phyloP scores from a whole-genome alignment of 306 rosid species.

The Biancaea sappan region DNA sequence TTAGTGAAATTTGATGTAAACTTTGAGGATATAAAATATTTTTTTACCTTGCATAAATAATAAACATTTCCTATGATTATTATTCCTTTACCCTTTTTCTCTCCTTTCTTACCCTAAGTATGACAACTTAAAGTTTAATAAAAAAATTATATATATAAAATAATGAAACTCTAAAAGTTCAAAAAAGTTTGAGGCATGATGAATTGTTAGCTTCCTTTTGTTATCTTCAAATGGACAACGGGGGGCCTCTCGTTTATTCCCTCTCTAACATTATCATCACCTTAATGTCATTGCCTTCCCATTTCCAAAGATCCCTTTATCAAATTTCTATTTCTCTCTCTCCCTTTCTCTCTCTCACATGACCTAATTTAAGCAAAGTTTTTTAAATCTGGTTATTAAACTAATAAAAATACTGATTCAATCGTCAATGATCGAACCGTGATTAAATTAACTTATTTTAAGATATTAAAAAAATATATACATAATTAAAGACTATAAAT shows the following conservation, averaged over 20 bases:
- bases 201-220: conserved; percentile 46
- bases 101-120: conserved; percentile 23
- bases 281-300: conserved; percentile 51
- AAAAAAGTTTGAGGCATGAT: neutral
- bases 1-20: no score
- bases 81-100: conserved; percentile 31
- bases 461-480: no score
- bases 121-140: conserved; percentile 29
- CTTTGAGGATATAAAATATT: no score
- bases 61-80: conserved; percentile 13
- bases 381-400: no score
- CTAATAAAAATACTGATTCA: no score
- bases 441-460: no score
- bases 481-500: no score
- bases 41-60: no score
- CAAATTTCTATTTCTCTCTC: no score
- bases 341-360: no score
- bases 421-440: no score
- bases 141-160: conserved; percentile 33
- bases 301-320: conserved; percentile 55
- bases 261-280: conserved; percentile 64
- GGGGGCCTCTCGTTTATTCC: conserved; percentile 59
- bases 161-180: conserved; percentile 27
- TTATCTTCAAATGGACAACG: conserved; percentile 59
- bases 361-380: no score